A percentile compares a stretch with the other conserved stretches of the same genome.
These are phyloP conservation scores for Thelonectria discophora DNA, from an alignment of 2,329 filamentous ascomycete genomes.

Conservation along the genomic window DNA sequence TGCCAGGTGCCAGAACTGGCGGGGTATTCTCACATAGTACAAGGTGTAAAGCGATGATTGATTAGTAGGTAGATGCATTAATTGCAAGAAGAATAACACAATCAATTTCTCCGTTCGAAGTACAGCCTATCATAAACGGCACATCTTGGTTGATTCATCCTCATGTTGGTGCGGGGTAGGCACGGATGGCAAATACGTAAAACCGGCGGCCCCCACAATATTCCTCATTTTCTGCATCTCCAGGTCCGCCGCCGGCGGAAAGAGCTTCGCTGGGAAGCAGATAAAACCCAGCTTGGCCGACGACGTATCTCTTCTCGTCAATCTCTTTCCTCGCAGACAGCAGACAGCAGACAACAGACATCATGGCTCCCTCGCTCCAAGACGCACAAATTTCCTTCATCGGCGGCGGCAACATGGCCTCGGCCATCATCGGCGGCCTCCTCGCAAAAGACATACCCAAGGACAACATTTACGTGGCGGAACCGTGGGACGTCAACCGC, in stretches of 20 bases:
- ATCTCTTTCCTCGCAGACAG: no score
- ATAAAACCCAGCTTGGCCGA: no score
- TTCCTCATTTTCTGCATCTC: neutral
- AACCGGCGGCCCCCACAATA: neutral
- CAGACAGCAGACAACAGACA: no score
- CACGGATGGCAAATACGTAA: no score
- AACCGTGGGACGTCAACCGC: conserved; percentile 63
- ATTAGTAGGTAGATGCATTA: no score
- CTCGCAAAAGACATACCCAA: conserved; percentile 54
- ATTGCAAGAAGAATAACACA: no score
- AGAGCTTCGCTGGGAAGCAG: neutral
- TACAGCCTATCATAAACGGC: neutral
- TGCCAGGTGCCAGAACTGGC: no score
- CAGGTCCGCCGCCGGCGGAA: conserved; percentile 8
- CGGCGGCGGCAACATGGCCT: conserved; percentile 62
- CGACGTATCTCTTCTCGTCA: no score
- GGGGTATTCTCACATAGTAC: no score
- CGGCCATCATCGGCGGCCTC: conserved; percentile 61
- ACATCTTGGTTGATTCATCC: neutral
- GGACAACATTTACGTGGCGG: conserved; percentile 57
- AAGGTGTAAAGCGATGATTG: no score
- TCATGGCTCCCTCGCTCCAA: conserved; percentile 43
- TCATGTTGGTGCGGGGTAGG: conserved; percentile 10
- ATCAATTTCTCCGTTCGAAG: no score
- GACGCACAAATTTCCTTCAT: conserved; percentile 50